phyloP scores from a whole-genome alignment of 257 asterid species.

The Ballota nigra region DNA sequence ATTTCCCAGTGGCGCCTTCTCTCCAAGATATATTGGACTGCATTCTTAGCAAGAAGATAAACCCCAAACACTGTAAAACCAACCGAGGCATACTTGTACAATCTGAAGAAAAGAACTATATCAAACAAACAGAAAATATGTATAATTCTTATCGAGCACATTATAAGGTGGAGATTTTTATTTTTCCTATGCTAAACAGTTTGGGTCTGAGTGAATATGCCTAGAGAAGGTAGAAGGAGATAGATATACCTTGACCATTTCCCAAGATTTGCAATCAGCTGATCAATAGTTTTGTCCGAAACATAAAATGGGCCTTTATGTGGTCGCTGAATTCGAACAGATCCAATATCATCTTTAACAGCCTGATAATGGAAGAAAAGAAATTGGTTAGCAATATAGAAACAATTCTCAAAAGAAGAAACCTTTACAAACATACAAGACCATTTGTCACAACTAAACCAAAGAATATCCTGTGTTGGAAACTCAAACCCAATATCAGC shows the following conservation, averaged over 20 bases:
- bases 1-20: conserved; percentile 85
- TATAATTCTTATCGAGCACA: not conserved
- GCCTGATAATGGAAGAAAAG: conserved; percentile 48
- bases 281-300: conserved; percentile 82
- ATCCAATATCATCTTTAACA: conserved; percentile 86
- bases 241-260: conserved; percentile 85
- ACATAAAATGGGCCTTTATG: conserved; percentile 96
- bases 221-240: conserved; percentile 5
- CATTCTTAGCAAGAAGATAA: conserved; percentile 77
- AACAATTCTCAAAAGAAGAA: not conserved
- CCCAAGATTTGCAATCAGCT: conserved; percentile 93
- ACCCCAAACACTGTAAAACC: conserved; percentile 77
- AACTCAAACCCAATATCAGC: conserved; percentile 7
- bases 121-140: not conserved
- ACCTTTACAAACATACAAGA: conserved; percentile 1
- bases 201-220: conserved; percentile 4
- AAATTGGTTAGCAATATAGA: conserved; percentile 15
- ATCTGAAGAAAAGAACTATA: conserved; percentile 46
- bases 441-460: not conserved
- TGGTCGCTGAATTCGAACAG: conserved; percentile 85
- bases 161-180: not conserved
- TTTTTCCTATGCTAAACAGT: conserved; percentile 11
- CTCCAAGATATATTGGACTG: conserved; percentile 69
- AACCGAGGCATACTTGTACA: conserved; percentile 86
- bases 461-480: not conserved